Percentiles rank a stretch among this genome's conserved stretches.
phyloP scores from a whole-genome alignment of 2,329 filamentous ascomycete genomes.

The Beauveria brongniartii region DNA sequence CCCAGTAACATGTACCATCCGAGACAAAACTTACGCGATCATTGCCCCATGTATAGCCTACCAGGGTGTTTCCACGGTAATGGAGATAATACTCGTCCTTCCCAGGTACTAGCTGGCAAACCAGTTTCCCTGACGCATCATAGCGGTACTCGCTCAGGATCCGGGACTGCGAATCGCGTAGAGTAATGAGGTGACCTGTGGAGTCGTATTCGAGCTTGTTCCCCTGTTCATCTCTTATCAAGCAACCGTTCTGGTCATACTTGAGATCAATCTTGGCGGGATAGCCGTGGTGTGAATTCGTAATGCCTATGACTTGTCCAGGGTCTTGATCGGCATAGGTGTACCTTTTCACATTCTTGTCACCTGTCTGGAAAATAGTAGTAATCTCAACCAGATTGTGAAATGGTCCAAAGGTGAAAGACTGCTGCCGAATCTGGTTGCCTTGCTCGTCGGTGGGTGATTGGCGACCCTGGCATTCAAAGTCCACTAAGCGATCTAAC shows the following conservation, averaged over 20 bases:
- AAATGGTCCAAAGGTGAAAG: background rate
- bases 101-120: background rate
- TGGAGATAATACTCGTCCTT: background rate
- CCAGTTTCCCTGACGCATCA: background rate
- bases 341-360: background rate
- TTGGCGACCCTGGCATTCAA: background rate
- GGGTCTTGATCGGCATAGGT: background rate
- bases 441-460: background rate
- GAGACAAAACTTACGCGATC: background rate
- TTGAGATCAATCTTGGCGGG: background rate
- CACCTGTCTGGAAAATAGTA: background rate
- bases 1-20: too few relatives aligned
- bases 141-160: background rate
- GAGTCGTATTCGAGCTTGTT: background rate
- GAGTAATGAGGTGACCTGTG: background rate
- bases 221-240: background rate
- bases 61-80: too few relatives aligned
- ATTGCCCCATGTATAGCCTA: background rate
- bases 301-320: background rate
- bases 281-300: background rate
- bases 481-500: background rate
- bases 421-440: background rate
- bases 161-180: background rate
- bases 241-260: background rate
- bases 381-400: background rate